Evolutionary conservation across 345 rosid species (phyloP).

Genomic region (Erucastrum elatum): DNA sequence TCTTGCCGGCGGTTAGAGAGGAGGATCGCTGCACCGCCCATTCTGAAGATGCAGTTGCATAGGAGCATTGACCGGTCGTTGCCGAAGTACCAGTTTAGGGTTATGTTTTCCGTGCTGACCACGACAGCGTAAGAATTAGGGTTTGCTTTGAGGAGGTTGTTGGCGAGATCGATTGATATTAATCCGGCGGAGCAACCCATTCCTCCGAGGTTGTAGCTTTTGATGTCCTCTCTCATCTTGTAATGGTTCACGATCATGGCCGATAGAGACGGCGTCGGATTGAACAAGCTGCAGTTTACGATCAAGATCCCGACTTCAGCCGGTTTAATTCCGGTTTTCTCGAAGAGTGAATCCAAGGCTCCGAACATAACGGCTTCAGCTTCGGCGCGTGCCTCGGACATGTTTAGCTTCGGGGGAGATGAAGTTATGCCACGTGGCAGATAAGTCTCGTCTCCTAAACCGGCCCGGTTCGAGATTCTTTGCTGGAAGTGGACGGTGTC

Average conservation of each 20-base stretch:
- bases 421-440: slow-evolving; percentile 64
- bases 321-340: slow-evolving; percentile 59
- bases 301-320: slow-evolving; percentile 61
- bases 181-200: slow-evolving; percentile 98
- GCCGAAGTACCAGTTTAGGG: slow-evolving; percentile 84
- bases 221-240: slow-evolving; percentile 66
- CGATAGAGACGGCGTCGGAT: slow-evolving; percentile 80
- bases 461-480: slow-evolving; percentile 62
- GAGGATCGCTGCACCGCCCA: slow-evolving; percentile 93
- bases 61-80: slow-evolving; percentile 82
- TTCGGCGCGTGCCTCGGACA: slow-evolving; percentile 74
- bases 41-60: slow-evolving; percentile 83
- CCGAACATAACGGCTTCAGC: slow-evolving; percentile 81
- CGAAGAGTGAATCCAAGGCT: slow-evolving; percentile 57
- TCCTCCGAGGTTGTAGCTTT: slow-evolving; percentile 81
- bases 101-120: slow-evolving; percentile 87
- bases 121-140: slow-evolving; percentile 76
- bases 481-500: slow-evolving; percentile 62
- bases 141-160: slow-evolving; percentile 67
- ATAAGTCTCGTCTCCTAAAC: slow-evolving; percentile 76
- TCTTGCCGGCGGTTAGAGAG: slow-evolving; percentile 65
- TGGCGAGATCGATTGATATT: slow-evolving; percentile 73
- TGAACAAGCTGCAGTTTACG: slow-evolving; percentile 84
- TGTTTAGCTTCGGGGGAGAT: slow-evolving; percentile 58
- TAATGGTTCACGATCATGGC: slow-evolving; percentile 79